Evolutionary conservation across 2,329 filamentous ascomycete genomes (phyloP).

Genomic region (Hansfordia pulvinata): DNA sequence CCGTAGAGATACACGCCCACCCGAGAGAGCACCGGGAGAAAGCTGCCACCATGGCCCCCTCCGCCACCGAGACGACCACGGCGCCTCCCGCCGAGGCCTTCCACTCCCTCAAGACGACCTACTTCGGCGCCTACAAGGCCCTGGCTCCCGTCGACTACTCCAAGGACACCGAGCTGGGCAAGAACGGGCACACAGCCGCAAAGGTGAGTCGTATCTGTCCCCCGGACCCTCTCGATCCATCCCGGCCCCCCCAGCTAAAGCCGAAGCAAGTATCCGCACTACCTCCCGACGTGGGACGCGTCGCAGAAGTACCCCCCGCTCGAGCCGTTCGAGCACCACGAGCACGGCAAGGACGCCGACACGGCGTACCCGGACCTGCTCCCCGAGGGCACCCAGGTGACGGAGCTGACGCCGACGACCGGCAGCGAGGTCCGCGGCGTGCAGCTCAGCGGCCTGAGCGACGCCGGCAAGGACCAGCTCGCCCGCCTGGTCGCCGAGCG

Average conservation of each 20-base stretch:
- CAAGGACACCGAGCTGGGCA: constrained; percentile 13
- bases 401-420: constrained; percentile 57
- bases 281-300: constrained; percentile 58
- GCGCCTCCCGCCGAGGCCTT: constrained; percentile 10
- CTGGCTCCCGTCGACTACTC: constrained; percentile 11
- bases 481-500: constrained; percentile 63
- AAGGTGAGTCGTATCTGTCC: constrained; percentile 22
- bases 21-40: too few species aligned
- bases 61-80: constrained; percentile 14
- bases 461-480: constrained; percentile 63
- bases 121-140: constrained; percentile 16
- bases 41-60: constrained; percentile 2
- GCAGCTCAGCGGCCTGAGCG: constrained; percentile 54
- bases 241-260: constrained; percentile 6
- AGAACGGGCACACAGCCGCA: constrained; percentile 7
- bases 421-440: constrained; percentile 60
- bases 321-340: constrained; percentile 56
- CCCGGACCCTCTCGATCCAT: not conserved
- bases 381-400: constrained; percentile 31
- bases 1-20: too few species aligned
- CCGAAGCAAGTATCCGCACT: constrained; percentile 46
- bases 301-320: constrained; percentile 52
- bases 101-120: constrained; percentile 20
- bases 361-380: constrained; percentile 56
- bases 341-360: constrained; percentile 66